Percentiles rank a stretch among this genome's conserved stretches.
phyloP scores from a whole-genome alignment of 352 stramenopile species.

The Elongisporangium undulatum region DNA sequence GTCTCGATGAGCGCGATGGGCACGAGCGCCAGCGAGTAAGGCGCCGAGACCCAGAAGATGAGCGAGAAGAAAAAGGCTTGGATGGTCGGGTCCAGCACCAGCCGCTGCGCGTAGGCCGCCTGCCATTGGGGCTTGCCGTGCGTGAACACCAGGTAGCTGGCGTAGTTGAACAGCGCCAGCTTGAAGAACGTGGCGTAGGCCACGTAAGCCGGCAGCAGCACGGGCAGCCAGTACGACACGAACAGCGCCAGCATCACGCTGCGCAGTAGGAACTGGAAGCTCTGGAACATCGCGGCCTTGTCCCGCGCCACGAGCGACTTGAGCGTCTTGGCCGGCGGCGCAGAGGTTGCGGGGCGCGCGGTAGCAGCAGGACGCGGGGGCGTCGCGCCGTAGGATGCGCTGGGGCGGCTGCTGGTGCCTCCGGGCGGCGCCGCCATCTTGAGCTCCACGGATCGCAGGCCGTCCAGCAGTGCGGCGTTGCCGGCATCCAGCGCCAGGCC shows the following conservation, averaged over 20 bases:
- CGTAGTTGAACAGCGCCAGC: constrained; percentile 72
- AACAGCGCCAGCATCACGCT: constrained; percentile 63
- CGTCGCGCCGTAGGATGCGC: constrained; percentile 2
- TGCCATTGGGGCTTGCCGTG: constrained; percentile 71
- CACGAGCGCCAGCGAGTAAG: constrained; percentile 73
- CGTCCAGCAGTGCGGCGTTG: constrained; percentile 69
- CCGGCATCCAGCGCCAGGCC: constrained; percentile 53
- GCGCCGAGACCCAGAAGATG: constrained; percentile 78
- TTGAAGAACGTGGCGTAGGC: constrained; percentile 81
- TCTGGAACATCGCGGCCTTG: constrained; percentile 65
- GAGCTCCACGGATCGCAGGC: constrained; percentile 51
- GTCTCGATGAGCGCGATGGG: constrained; percentile 78
- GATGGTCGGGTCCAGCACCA: constrained; percentile 76
- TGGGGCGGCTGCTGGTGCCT: neutral
- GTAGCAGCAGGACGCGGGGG: neutral
- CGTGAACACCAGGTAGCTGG: constrained; percentile 76
- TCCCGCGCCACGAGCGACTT: constrained; percentile 44
- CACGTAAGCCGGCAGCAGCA: constrained; percentile 29
- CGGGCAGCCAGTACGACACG: constrained; percentile 64
- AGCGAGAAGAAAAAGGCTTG: constrained; percentile 85
- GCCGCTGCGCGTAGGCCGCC: constrained; percentile 69
- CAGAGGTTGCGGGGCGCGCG: constrained; percentile 9
- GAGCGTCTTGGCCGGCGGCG: constrained; percentile 29
- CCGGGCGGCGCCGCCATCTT: constrained; percentile 30
- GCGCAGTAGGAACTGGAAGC: constrained; percentile 68